Base-by-base conservation (phyloP, 2,329 filamentous ascomycete species). In the Colletotrichum sp. region DNA sequence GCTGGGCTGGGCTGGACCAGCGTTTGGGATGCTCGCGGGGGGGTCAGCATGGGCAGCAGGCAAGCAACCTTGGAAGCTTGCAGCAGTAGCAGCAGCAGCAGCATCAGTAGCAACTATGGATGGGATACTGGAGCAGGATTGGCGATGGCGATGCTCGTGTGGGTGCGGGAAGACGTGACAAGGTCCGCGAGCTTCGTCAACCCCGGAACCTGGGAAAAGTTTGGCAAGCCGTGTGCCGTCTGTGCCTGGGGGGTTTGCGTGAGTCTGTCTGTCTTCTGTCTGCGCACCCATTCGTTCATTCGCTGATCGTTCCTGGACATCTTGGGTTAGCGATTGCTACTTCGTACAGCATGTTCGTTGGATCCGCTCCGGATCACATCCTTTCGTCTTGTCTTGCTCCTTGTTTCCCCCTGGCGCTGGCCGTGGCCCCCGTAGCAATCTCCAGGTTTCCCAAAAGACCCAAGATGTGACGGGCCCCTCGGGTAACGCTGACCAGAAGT, bases 1-100 rank as follows among this genome's bases (percentile, higher is more conserved):
- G 36, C 59, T 48, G n/a, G 68, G 55, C 73, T 68, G 60, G 63
- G 43, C 69, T 73, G 52, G 55, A 59, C 69, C 73, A 68, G 74
- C 34, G 70, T 75, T 75, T 75, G 74, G 74, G 74, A 69, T 73
- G 59, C 64, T 73, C 73, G 70, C 70, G 43, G 73, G 69, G 69
- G 70, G 67, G n/a, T 32, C 21, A 32, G 43, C 43, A 66, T 34
- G 61, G 68, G 43, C n/a, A 26, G 28, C 24, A 61, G 43, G 43
- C 43, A 52, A 52, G 43, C 43, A 52, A 52, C 43, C 43, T 48
- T 21, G 43, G 43, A 48, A 21, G 43, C 43, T 48, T 48, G 43
- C n/a, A 48, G 43, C 43, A 13, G n/a, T 48, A 21, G 9, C 18
- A 48, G 10, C 39, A 43, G 18, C n/a, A 48, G 43, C n/a, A 52